Evolutionary conservation across 2,329 filamentous ascomycete species (phyloP), one percentile per base, ranked within the genome.

Genomic region (Stagonosporopsis vannaccii): DNA sequence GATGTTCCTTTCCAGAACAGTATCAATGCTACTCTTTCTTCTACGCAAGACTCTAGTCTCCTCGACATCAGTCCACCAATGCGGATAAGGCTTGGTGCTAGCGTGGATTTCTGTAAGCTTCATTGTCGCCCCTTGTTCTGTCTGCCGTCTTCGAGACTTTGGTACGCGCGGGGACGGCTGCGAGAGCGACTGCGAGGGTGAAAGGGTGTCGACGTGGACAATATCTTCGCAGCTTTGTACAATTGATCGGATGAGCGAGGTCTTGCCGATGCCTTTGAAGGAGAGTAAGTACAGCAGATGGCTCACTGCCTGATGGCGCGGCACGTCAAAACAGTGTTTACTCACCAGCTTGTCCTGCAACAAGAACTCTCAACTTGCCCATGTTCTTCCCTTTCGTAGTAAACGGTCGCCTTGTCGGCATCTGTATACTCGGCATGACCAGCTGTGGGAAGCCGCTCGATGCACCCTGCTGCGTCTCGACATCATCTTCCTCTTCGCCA

Each of bases 401-500:
- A 74, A 98, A 98, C 0, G 93, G 93, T 47, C 92, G 85, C 45
- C 95, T 87, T 58, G 87, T 90, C 3, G 95, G 94, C 85, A 99
- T 95, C 59, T 86, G 88, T 68, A 99, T 89, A 70, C 92, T 97
- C 5, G 95, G 95, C 95, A 99, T 99, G 58, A 99, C 91, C n/a
- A 99, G 84, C 75, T 98, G 93, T 22, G 90, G 89, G 36, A 78
- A 73, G 60, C 70, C 65, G 50, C 51, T 61, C n/a, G 63, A 57
- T 20, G 54, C 53, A 37, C 81, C 82, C 40, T 60, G 55, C 48
- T 64, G 66, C 23, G 61, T 65, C 26, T 68, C 66, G 20, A 66
- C 78, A 22, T 62, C 54, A 67, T 69, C 79, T 72, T 84, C 87
- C 69, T 86, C 79, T 64, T 87, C 79, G 60, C 82, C 78, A 67